These are phyloP conservation scores for Mortierella sp. DNA, from an alignment of 371 early-diverging fungal species.

Conservation along the genomic window DNA sequence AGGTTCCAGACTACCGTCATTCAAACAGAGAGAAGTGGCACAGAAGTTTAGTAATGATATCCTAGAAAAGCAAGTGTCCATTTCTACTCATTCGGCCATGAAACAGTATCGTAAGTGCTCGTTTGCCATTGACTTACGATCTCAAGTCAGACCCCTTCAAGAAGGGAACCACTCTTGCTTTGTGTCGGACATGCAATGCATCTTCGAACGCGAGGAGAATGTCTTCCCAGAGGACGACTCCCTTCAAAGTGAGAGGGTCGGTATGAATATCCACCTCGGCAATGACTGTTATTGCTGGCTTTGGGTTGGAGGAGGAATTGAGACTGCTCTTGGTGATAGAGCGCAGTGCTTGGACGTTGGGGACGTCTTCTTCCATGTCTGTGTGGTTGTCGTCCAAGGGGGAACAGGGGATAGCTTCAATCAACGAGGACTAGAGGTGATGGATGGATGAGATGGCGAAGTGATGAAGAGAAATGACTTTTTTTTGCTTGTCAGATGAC, in stretches of 20 bases:
- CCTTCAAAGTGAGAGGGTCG: neutral
- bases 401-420: too few species aligned
- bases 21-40: neutral
- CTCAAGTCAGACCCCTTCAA: neutral
- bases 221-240: neutral
- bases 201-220: neutral
- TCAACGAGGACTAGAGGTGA: too few species aligned
- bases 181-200: neutral
- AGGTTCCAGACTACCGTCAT: neutral
- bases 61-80: too few species aligned
- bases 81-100: too few species aligned
- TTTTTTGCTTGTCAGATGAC: too few species aligned
- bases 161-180: neutral
- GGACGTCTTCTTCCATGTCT: neutral
- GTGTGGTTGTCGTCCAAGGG: neutral
- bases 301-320: neutral
- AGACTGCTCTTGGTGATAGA: neutral
- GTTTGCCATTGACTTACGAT: too few species aligned
- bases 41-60: neutral
- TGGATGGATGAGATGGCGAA: too few species aligned
- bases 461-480: too few species aligned
- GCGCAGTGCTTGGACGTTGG: neutral
- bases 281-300: neutral
- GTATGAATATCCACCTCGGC: neutral
- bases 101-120: too few species aligned